These are phyloP conservation scores for Penicillium concentricum DNA, from an alignment of 2,329 filamentous ascomycete species.

Conservation along the genomic window DNA sequence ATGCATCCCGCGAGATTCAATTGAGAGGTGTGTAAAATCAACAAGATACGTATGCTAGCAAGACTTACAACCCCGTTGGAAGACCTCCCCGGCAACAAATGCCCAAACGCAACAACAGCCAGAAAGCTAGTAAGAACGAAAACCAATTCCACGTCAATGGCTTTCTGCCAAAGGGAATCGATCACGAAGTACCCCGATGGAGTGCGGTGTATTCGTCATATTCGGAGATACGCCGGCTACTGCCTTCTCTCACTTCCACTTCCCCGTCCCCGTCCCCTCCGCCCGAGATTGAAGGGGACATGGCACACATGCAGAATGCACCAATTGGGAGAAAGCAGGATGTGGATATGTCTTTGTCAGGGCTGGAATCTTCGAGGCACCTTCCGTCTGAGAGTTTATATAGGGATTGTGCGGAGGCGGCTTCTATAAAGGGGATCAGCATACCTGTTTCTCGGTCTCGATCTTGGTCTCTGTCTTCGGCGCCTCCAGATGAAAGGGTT, in stretches of 20 bases:
- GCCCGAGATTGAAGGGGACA: not conserved
- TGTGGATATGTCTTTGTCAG: not conserved
- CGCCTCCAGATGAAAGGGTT: not conserved
- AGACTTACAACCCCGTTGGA: not conserved
- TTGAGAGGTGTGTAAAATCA: not conserved
- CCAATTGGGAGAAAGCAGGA: not conserved
- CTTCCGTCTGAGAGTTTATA: not conserved
- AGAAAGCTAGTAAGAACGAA: not conserved
- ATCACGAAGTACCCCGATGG: slow-evolving; percentile 7
- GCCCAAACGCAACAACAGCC: not conserved
- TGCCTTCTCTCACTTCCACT: not conserved
- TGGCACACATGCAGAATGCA: not conserved
- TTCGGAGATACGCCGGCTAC: slow-evolving; percentile 1
- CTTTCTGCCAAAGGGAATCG: not conserved
- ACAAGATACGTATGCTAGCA: not conserved
- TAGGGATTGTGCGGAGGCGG: not conserved
- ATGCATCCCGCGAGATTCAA: slow-evolving; percentile 3
- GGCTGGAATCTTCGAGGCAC: not conserved
- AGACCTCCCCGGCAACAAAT: not conserved
- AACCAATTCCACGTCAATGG: not conserved
- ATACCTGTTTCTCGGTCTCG: not conserved
- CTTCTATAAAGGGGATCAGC: not conserved
- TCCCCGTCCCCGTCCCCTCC: not conserved
- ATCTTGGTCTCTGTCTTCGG: not conserved
- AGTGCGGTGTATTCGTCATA: slow-evolving; percentile 2